Evolutionary conservation across 306 rosid species (phyloP).

Genomic region (Dryas alaskensis): DNA sequence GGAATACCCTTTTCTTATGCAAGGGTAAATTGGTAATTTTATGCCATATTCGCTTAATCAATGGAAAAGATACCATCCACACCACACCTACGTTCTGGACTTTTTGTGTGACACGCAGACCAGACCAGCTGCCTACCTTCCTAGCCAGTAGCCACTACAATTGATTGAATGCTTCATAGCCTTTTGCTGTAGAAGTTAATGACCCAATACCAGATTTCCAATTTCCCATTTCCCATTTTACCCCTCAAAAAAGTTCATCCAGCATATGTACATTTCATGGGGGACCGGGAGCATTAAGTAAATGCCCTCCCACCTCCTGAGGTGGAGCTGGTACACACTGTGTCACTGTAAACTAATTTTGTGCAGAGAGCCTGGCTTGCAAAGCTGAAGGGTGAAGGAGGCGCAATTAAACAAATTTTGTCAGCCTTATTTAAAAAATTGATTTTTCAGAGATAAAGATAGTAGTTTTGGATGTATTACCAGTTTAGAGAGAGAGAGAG

Average conservation of each 20-base stretch:
- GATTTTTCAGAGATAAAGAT: conserved; percentile 1
- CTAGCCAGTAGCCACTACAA: conserved; percentile 33
- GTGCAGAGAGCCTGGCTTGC: not conserved
- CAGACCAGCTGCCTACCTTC: conserved; percentile 30
- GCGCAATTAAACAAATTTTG: not conserved
- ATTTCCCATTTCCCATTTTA: conserved; percentile 14
- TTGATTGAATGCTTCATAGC: conserved; percentile 34
- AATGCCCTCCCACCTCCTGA: not conserved
- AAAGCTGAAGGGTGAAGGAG: not conserved
- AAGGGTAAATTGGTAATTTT: conserved; percentile 17
- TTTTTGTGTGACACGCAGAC: conserved; percentile 29
- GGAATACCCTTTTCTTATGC: not conserved
- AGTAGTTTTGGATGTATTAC: not conserved
- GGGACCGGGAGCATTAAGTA: not conserved
- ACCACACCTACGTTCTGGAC: conserved; percentile 63
- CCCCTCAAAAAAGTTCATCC: not conserved
- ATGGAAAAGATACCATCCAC: conserved; percentile 40
- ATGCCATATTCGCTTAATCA: not conserved
- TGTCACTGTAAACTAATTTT: too few relatives aligned
- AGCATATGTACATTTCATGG: not conserved
- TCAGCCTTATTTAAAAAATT: not conserved
- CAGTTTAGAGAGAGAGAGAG: not conserved
- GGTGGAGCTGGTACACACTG: not conserved
- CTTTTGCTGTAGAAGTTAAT: conserved; percentile 2
- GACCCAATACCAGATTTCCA: not conserved